These are phyloP conservation scores for Termitomyces sp. DNA, from an alignment of 768 basidiomycete genomes.

Conservation along the genomic window DNA sequence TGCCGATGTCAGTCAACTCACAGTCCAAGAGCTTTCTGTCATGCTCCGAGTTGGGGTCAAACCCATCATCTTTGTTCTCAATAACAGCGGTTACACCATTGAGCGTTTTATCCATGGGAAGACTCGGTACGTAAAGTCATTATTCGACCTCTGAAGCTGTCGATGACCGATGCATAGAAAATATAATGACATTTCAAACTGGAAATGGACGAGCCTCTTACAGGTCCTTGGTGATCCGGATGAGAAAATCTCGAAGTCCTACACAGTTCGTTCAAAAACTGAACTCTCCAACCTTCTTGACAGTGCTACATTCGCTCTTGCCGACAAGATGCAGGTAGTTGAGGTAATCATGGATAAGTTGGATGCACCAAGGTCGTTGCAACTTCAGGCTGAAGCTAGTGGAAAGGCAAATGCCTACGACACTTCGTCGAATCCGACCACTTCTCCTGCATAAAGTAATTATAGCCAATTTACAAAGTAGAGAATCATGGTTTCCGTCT, in stretches of 20 bases:
- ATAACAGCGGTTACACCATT: conserved; percentile 83
- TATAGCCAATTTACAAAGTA: neutral
- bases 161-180: conserved; percentile 31
- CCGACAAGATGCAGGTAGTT: conserved; percentile 70
- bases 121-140: conserved; percentile 29
- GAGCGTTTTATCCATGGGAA: conserved; percentile 74
- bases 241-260: conserved; percentile 48
- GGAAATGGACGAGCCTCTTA: conserved; percentile 70
- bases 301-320: conserved; percentile 51
- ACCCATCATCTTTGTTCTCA: conserved; percentile 82
- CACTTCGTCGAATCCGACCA: neutral
- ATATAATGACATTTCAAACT: conserved; percentile 84
- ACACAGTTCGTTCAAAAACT: conserved; percentile 58
- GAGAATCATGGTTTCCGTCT: neutral
- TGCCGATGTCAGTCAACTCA: conserved; percentile 49
- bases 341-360: conserved; percentile 71
- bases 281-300: conserved; percentile 68
- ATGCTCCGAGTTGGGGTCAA: conserved; percentile 71
- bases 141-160: neutral
- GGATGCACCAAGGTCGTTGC: conserved; percentile 66
- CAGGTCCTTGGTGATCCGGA: conserved; percentile 50
- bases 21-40: conserved; percentile 78
- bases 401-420: conserved; percentile 43
- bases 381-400: conserved; percentile 49
- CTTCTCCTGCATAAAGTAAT: neutral